phyloP scores from a whole-genome alignment of 1,284 basidiomycete species.

The Ustilago trichophora region DNA sequence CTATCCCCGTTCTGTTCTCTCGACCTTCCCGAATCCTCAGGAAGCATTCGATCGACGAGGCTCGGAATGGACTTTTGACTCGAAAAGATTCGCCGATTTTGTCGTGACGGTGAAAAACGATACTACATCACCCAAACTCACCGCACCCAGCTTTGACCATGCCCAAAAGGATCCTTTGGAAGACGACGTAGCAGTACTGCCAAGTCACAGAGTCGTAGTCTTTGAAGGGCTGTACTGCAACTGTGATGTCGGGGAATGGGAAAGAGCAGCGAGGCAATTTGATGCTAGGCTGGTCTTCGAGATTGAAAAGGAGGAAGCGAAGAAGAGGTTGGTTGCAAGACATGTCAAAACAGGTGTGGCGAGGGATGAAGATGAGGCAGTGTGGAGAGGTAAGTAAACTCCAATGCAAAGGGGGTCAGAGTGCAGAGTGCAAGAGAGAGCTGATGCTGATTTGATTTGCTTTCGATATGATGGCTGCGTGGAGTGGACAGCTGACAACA shows the following conservation, averaged over 20 bases:
- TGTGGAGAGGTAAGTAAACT: slow-evolving; percentile 73
- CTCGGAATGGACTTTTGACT: slow-evolving; percentile 64
- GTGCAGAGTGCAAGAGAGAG: too few species aligned
- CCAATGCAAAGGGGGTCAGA: too few species aligned
- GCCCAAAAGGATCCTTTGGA: slow-evolving; percentile 71
- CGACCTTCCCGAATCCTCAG: slow-evolving; percentile 72
- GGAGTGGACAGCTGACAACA: slow-evolving; percentile 62
- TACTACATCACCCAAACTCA: neutral
- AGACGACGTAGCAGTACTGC: slow-evolving; percentile 71
- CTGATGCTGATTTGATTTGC: too few species aligned
- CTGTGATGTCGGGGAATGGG: slow-evolving; percentile 78
- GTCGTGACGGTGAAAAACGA: slow-evolving; percentile 22
- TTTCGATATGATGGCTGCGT: too few species aligned
- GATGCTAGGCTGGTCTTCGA: slow-evolving; percentile 83
- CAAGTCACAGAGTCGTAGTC: slow-evolving; percentile 77
- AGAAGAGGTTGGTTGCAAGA: slow-evolving; percentile 75
- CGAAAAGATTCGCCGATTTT: slow-evolving; percentile 54
- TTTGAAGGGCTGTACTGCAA: slow-evolving; percentile 86
- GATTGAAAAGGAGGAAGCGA: slow-evolving; percentile 73
- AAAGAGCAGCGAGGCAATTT: slow-evolving; percentile 73
- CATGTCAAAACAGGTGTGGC: slow-evolving; percentile 81
- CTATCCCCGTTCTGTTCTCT: slow-evolving; percentile 71
- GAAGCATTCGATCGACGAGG: slow-evolving; percentile 59
- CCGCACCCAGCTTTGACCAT: slow-evolving; percentile 75
- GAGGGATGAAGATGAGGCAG: slow-evolving; percentile 74